A percentile compares a stretch with the other conserved stretches of the same genome.
Conservation (phyloP, 306 rosid species). For the Delonix regia region DNA sequence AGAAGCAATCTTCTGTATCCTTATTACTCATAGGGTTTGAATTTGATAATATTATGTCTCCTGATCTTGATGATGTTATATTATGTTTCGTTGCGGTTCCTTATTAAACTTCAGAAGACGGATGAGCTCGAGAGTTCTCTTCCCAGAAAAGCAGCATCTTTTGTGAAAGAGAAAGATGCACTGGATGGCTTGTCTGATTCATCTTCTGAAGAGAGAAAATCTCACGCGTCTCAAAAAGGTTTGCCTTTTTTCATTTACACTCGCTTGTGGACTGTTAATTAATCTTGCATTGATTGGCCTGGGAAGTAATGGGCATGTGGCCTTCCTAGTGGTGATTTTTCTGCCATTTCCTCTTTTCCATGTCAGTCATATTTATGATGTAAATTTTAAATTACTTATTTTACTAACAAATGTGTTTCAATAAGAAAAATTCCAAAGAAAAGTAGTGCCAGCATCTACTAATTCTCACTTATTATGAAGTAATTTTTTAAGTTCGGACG, state of each 20-base stretch:
- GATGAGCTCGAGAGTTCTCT: slow-evolving; percentile 47
- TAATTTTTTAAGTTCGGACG: slow-evolving; percentile 14
- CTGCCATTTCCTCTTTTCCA: slow-evolving; percentile 17
- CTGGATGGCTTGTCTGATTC: slow-evolving; percentile 58
- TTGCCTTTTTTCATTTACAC: slow-evolving; percentile 39
- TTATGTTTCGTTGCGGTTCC: slow-evolving; percentile 50
- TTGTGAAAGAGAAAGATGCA: slow-evolving; percentile 44
- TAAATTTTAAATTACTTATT: slow-evolving; percentile 16
- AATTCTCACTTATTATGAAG: slow-evolving; percentile 3
- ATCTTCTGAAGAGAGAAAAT: slow-evolving; percentile 55
- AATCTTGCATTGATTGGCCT: slow-evolving; percentile 30
- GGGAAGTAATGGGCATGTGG: slow-evolving; percentile 13
- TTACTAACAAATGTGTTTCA: slow-evolving; percentile 11
- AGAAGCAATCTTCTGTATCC: slow-evolving; percentile 69
- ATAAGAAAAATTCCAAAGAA: background rate
- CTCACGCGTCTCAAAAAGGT: slow-evolving; percentile 55
- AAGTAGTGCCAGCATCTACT: background rate
- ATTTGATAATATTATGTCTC: slow-evolving; percentile 32
- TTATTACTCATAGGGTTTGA: slow-evolving; percentile 36
- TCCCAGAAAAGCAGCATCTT: slow-evolving; percentile 42
- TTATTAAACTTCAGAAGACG: slow-evolving; percentile 64
- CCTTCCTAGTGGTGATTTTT: slow-evolving; percentile 19
- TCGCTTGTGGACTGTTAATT: slow-evolving; percentile 30
- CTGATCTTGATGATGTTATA: slow-evolving; percentile 32
- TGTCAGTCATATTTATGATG: background rate